These are phyloP conservation scores for Musa itinerans DNA, from an alignment of 176 grass and related monocot species.

Conservation along the genomic window DNA sequence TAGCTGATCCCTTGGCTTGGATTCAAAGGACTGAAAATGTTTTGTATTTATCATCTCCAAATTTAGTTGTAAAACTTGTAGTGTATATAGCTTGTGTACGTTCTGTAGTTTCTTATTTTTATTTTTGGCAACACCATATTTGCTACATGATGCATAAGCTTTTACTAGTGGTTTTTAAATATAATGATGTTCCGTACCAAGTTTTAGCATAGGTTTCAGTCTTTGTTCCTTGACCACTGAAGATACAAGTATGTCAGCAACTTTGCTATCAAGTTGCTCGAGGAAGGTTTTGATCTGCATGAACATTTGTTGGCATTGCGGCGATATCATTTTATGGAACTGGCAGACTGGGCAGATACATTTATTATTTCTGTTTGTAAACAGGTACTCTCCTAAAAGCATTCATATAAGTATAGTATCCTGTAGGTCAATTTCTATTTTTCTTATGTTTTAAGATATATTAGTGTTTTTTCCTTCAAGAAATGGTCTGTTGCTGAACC, in stretches of 20 bases:
- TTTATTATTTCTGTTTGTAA: slow-evolving; percentile 66
- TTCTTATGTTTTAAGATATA: not conserved
- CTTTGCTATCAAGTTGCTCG: slow-evolving; percentile 92
- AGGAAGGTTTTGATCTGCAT: slow-evolving; percentile 84
- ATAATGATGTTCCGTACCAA: not conserved
- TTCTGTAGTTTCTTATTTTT: not conserved
- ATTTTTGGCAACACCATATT: not conserved
- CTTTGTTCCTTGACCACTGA: slow-evolving; percentile 30
- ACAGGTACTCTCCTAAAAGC: slow-evolving; percentile 40
- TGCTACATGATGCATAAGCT: not conserved
- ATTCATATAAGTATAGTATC: slow-evolving; percentile 2
- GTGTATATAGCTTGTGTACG: not conserved
- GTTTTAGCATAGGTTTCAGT: not conserved
- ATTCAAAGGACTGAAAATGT: not conserved
- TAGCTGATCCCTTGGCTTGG: not conserved
- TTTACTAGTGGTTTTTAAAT: not conserved
- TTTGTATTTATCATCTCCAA: not conserved
- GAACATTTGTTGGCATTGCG: slow-evolving; percentile 68
- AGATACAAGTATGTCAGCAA: slow-evolving; percentile 98
- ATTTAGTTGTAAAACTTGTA: not conserved
- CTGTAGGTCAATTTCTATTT: slow-evolving; percentile 1
- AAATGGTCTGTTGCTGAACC: slow-evolving; percentile 56
- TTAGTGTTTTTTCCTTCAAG: slow-evolving; percentile 28
- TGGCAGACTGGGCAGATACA: slow-evolving; percentile 81
- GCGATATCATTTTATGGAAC: slow-evolving; percentile 94